Evolutionary conservation across 2,329 filamentous ascomycete genomes (phyloP).

Genomic region (Ophiostoma novo-ulmi): DNA sequence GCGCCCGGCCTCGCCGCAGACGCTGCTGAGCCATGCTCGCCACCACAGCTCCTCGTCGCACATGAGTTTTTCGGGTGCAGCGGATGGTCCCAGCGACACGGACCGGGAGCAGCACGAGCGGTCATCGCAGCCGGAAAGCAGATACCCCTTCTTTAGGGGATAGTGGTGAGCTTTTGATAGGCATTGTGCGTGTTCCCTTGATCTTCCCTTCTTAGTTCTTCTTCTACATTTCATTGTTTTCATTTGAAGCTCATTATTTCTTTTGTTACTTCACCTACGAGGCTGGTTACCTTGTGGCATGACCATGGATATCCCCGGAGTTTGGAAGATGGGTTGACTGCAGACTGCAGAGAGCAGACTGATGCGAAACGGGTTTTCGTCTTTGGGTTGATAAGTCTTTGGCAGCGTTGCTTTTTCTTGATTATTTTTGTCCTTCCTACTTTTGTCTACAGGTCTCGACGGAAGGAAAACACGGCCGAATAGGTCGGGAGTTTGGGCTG

Average conservation of each 20-base stretch:
- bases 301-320: conserved; percentile 1
- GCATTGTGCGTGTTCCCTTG: not conserved
- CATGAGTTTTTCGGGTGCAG: not conserved
- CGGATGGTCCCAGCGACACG: not conserved
- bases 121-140: no score
- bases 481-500: not conserved
- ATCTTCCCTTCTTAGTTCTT: not conserved
- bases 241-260: not conserved
- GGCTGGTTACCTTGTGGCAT: conserved; percentile 7
- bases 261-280: conserved; percentile 1
- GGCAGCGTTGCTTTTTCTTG: not conserved
- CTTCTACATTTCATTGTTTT: not conserved
- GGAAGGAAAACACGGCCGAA: not conserved
- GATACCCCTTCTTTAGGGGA: no score
- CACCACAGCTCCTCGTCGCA: conserved; percentile 1
- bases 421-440: not conserved
- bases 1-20: not conserved
- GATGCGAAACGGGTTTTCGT: conserved; percentile 1
- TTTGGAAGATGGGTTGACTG: not conserved
- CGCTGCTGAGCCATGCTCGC: not conserved
- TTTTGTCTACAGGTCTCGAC: not conserved
- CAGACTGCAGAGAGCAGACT: not conserved
- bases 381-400: not conserved
- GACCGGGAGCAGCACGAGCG: no score
- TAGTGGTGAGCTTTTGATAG: no score